These are phyloP conservation scores for Boletus subcaerulescens DNA, from an alignment of 768 basidiomycete species.

Conservation along the genomic window DNA sequence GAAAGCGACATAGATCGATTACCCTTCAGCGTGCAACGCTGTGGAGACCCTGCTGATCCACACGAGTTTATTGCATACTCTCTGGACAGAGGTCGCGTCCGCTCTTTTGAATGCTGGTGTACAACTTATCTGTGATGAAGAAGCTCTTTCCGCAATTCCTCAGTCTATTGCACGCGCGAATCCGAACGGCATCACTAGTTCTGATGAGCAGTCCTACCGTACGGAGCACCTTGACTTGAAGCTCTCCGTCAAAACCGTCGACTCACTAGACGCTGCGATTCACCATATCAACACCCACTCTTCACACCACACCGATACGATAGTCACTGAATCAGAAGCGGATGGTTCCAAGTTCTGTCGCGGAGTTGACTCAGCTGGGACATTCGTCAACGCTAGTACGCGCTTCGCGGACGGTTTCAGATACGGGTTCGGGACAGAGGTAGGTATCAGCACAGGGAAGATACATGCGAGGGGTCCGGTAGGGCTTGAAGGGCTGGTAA, in stretches of 20 bases:
- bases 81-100: constrained; percentile 80
- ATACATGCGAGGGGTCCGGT: constrained; percentile 97
- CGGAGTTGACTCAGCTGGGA: constrained; percentile 89
- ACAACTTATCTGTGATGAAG: constrained; percentile 73
- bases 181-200: constrained; percentile 47
- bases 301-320: constrained; percentile 93
- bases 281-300: constrained; percentile 89
- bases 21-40: constrained; percentile 95
- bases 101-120: constrained; percentile 70
- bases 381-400: constrained; percentile 93
- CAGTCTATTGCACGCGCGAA: constrained; percentile 36
- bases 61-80: constrained; percentile 57
- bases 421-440: constrained; percentile 97
- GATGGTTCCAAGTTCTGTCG: constrained; percentile 74
- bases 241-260: constrained; percentile 74
- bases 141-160: constrained; percentile 56
- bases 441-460: constrained; percentile 94
- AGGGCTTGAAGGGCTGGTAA: constrained; percentile 88
- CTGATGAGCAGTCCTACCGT: constrained; percentile 64
- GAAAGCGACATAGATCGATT: constrained; percentile 61
- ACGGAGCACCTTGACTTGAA: constrained; percentile 89
- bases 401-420: constrained; percentile 96
- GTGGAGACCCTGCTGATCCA: constrained; percentile 89
- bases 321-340: constrained; percentile 76
- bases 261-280: constrained; percentile 73